These are phyloP conservation scores for Cordyceps militaris DNA, from an alignment of 2,329 filamentous ascomycete genomes.

Conservation along the genomic window DNA sequence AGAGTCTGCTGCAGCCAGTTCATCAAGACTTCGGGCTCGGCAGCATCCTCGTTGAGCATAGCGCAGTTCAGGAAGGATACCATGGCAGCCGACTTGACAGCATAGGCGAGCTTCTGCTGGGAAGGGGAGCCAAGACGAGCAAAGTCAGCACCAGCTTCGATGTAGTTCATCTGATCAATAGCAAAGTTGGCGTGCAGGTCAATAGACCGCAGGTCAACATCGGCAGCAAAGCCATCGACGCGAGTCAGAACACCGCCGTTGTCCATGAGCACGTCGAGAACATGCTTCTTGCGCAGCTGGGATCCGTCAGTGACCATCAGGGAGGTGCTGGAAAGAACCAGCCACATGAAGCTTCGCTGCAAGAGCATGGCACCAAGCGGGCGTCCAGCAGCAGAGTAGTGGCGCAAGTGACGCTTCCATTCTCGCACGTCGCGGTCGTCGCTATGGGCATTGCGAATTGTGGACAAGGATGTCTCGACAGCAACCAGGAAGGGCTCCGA, in stretches of 20 bases:
- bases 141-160: conserved; percentile 89
- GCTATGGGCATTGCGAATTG: conserved; percentile 71
- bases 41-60: conserved; percentile 71
- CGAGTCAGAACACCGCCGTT: conserved; percentile 33
- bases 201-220: conserved; percentile 49
- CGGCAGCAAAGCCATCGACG: conserved; percentile 30
- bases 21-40: conserved; percentile 72
- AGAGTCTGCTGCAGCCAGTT: conserved; percentile 81
- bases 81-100: conserved; percentile 76
- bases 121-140: conserved; percentile 70
- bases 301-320: conserved; percentile 59
- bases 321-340: conserved; percentile 72
- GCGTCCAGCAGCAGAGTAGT: conserved; percentile 71
- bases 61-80: conserved; percentile 81
- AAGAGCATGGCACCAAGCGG: conserved; percentile 88
- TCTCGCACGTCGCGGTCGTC: conserved; percentile 62
- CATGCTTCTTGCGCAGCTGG: conserved; percentile 52
- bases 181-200: conserved; percentile 65
- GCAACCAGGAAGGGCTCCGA: conserved; percentile 80
- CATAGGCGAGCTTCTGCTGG: conserved; percentile 79
- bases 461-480: conserved; percentile 84
- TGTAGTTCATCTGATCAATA: conserved; percentile 72
- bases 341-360: conserved; percentile 79
- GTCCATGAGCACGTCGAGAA: conserved; percentile 68
- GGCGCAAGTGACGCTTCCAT: conserved; percentile 80